Evolutionary conservation across 1,284 basidiomycete species (phyloP).

Genomic region (Inonotus obliquus): DNA sequence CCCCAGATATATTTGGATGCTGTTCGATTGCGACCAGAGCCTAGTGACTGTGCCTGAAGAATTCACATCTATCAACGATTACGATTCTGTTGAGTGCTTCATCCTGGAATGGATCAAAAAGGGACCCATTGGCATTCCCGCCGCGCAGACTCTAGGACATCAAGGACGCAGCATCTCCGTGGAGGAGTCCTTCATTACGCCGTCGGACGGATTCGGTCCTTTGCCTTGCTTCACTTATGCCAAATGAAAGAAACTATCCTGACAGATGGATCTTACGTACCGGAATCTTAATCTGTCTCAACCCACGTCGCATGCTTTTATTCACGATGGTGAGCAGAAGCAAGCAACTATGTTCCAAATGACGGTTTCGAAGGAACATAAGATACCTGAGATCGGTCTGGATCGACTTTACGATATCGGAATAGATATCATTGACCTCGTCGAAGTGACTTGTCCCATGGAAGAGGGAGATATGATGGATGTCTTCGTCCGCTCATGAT

Average conservation of each 20-base stretch:
- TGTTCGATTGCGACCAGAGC: no score
- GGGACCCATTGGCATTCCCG: neutral
- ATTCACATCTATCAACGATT: no score
- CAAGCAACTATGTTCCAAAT: neutral
- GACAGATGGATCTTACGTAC: neutral
- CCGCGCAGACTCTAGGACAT: no score
- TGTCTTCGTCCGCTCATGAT: neutral
- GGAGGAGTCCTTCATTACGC: no score
- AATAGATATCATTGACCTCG: neutral
- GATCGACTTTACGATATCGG: neutral
- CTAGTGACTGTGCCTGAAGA: no score
- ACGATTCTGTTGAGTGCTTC: neutral
- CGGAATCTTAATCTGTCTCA: neutral
- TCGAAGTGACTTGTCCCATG: neutral
- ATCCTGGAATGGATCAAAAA: neutral
- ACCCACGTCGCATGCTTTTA: neutral
- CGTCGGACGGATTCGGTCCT: no score
- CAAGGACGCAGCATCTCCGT: no score
- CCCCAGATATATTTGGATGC: no score
- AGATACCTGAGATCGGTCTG: neutral
- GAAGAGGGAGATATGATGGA: neutral
- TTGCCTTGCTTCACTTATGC: neutral
- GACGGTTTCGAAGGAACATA: neutral
- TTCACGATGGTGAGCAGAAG: neutral
- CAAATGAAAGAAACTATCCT: neutral